A percentile compares a stretch with the other conserved stretches of the same genome.
These are phyloP conservation scores for Wickerhamiella lipophila DNA, from an alignment of 805 yeast genomes.

Conservation along the genomic window DNA sequence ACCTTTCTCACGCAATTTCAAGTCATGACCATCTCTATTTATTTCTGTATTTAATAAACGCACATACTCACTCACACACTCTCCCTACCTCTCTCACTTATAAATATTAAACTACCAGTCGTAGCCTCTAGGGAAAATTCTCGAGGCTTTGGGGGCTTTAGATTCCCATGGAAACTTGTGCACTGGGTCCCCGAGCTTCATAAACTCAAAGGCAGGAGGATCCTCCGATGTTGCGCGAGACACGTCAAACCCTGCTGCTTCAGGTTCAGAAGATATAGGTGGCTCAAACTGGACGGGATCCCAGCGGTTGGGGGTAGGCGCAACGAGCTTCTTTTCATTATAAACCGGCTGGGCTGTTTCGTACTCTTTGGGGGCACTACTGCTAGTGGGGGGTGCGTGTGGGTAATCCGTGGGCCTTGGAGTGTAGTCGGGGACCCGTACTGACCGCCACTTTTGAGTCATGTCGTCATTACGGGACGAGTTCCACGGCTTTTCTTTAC, in stretches of 20 bases:
- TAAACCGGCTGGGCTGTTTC: background rate
- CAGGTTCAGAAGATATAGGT: constrained; percentile 12
- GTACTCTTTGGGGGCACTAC: background rate
- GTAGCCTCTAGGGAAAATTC: constrained; percentile 10
- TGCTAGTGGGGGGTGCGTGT: background rate
- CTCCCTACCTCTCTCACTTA: too few species aligned
- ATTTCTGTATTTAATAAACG: too few species aligned
- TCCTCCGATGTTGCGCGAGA: background rate
- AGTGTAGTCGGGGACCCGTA: background rate
- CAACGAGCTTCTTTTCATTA: constrained; percentile 12
- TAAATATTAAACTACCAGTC: background rate
- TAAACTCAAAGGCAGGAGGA: constrained; percentile 15
- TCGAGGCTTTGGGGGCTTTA: constrained; percentile 1
- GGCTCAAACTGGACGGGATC: constrained; percentile 20
- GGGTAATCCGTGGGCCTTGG: too few species aligned
- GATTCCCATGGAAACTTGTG: constrained; percentile 21
- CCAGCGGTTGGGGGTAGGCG: constrained; percentile 20
- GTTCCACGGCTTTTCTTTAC: constrained; percentile 31
- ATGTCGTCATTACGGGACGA: background rate
- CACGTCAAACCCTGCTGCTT: constrained; percentile 13
- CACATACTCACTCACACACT: too few species aligned
- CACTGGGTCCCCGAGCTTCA: constrained; percentile 17
- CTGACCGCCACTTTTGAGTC: constrained; percentile 12
- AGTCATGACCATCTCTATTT: too few species aligned
- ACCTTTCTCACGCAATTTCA: too few species aligned